phyloP scores from a whole-genome alignment of 208 protist species.

The Trichomonas tenax region DNA sequence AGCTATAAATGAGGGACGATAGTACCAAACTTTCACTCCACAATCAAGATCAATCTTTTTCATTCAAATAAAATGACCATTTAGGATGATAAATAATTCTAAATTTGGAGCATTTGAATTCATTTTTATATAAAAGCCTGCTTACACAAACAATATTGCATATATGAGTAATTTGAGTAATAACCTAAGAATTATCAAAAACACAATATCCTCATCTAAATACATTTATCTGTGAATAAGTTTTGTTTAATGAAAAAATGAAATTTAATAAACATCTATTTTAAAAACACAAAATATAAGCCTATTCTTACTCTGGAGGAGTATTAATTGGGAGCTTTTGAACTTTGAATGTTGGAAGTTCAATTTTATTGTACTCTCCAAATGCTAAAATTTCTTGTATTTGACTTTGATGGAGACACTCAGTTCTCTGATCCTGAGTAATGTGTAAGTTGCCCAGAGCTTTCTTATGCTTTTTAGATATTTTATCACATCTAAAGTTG shows the following conservation, averaged over 20 bases:
- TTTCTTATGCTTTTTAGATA: background rate
- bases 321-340: background rate
- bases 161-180: no score
- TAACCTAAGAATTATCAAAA: no score
- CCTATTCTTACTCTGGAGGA: no score
- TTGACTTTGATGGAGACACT: background rate
- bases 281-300: no score
- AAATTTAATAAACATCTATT: no score
- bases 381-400: background rate
- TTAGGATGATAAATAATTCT: no score
- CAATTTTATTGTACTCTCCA: background rate
- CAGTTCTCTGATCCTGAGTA: background rate
- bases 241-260: no score
- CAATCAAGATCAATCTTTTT: background rate
- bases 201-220: no score
- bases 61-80: background rate
- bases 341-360: background rate
- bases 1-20: background rate
- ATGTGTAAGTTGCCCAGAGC: background rate
- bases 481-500: background rate
- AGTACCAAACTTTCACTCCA: background rate
- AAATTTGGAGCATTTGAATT: no score
- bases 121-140: no score
- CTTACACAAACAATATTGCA: no score
- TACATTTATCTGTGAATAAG: no score